Evolutionary conservation across 1,139 yeast genomes (phyloP), one percentile per base, ranked within the genome.

Genomic region (Torulaspora pretoriensis): DNA sequence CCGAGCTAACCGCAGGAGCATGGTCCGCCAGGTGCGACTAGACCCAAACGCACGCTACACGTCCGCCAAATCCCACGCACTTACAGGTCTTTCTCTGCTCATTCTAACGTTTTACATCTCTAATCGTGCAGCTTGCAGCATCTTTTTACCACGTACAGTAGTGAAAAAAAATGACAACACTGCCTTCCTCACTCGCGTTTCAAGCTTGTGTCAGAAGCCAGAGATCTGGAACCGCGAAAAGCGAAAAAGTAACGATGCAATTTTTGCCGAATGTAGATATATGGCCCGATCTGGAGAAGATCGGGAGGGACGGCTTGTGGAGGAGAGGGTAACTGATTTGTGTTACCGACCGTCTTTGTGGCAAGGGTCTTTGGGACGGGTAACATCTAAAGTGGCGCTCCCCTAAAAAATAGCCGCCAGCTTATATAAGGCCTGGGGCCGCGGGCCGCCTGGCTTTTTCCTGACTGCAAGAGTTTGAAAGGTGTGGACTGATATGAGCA

Each of bases 391-490:
- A 23, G 27, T 6, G 10, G 28, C 17, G 6, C 10, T 4, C 27
- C 40, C 40, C 40, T 29, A 12, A 28, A 17, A 26, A 13, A 13
- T 30, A 29, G 35, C 35, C 40, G 40, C 40, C 39, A 27, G 23
- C 16, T 16, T 35, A 35, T 35, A 35, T 26, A 35, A 32, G 12
- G 25, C 13, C 4, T 7, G 1, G 12, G 24, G 25, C 19, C 4
- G 19, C 17, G 8, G 17, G 24, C 13, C 19, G 2, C 17, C 17
- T n/a, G 22, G 28, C 4, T 19, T n/a, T 8, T 13, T 23, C 28
- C n/a, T 9, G 8, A 9, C 33, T n/a, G 5, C 8, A n/a, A 23
- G 3, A 7, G 7, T 9, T 3, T 9, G 17, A 16, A 14, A 14
- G n/a, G n/a, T 3, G 19, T 17, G 8, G 9, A 22, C 22, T 4